Conservation (phyloP, 257 asterid species). For the Paulownia fortunei region DNA sequence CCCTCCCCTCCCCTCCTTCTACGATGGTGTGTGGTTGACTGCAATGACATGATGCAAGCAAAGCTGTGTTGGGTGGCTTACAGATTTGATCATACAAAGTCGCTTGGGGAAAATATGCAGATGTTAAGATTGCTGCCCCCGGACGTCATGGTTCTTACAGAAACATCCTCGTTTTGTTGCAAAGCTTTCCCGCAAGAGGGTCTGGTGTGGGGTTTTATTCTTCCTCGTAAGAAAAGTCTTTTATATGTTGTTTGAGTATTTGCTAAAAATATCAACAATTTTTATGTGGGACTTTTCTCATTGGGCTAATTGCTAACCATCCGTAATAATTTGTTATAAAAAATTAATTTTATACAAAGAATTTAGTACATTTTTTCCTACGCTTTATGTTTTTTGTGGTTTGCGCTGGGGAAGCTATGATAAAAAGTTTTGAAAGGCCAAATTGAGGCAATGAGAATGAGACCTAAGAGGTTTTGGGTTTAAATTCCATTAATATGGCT, state of each 20-base stretch:
- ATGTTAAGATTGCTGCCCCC: neutral
- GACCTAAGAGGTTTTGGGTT: too few relatives aligned
- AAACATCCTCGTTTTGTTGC: conserved; percentile 30
- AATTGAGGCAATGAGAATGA: too few relatives aligned
- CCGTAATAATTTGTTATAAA: too few relatives aligned
- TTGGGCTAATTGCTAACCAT: too few relatives aligned
- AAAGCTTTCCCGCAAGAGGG: conserved; percentile 32
- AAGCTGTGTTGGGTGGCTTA: conserved; percentile 34
- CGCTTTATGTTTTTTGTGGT: too few relatives aligned
- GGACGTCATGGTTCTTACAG: conserved; percentile 33
- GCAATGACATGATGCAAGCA: neutral
- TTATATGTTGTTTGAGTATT: neutral
- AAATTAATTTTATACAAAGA: too few relatives aligned
- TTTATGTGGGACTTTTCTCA: too few relatives aligned
- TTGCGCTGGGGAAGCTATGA: too few relatives aligned
- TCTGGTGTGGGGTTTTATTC: neutral
- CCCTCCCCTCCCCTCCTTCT: conserved; percentile 17
- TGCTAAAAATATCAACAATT: too few relatives aligned
- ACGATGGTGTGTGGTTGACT: conserved; percentile 24
- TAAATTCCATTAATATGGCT: too few relatives aligned
- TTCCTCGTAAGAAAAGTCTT: neutral
- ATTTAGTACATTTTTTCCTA: too few relatives aligned
- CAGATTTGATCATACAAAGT: conserved; percentile 39
- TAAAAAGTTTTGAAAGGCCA: too few relatives aligned
- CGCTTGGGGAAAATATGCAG: neutral